phyloP scores from a whole-genome alignment of 345 rosid species.

The Eucalyptus sp. region DNA sequence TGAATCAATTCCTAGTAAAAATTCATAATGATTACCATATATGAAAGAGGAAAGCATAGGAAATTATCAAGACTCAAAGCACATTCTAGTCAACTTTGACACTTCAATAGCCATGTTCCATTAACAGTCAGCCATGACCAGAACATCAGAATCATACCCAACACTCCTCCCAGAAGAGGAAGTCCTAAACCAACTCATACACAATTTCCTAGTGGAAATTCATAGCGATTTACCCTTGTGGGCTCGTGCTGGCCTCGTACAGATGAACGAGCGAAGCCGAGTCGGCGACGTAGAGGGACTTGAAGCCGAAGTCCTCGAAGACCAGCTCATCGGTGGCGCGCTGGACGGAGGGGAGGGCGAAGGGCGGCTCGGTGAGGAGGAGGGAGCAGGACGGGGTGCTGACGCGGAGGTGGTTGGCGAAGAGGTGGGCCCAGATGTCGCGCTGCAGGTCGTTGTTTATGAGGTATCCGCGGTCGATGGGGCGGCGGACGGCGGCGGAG shows the following conservation, averaged over 20 bases:
- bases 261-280: slow-evolving; percentile 72
- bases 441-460: slow-evolving; percentile 82
- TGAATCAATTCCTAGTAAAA: neutral
- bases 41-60: neutral
- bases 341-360: slow-evolving; percentile 59
- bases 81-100: neutral
- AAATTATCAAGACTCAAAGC: neutral
- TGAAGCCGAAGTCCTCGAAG: slow-evolving; percentile 84
- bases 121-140: neutral
- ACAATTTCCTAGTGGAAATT: neutral
- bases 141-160: neutral
- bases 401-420: slow-evolving; percentile 44
- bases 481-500: slow-evolving; percentile 89
- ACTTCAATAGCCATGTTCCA: neutral
- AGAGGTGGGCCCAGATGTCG: slow-evolving; percentile 82
- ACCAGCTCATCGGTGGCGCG: slow-evolving; percentile 84
- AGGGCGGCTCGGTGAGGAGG: slow-evolving; percentile 72
- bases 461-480: slow-evolving; percentile 90
- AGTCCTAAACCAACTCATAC: neutral
- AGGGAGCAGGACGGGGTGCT: slow-evolving; percentile 49
- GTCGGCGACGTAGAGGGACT: slow-evolving; percentile 51
- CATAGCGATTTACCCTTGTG: neutral
- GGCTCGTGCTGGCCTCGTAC: slow-evolving; percentile 65
- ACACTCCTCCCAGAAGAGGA: neutral
- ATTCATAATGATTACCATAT: neutral